Evolutionary conservation across 352 stramenopile species (phyloP).

Genomic region (Pythium monospermum): DNA sequence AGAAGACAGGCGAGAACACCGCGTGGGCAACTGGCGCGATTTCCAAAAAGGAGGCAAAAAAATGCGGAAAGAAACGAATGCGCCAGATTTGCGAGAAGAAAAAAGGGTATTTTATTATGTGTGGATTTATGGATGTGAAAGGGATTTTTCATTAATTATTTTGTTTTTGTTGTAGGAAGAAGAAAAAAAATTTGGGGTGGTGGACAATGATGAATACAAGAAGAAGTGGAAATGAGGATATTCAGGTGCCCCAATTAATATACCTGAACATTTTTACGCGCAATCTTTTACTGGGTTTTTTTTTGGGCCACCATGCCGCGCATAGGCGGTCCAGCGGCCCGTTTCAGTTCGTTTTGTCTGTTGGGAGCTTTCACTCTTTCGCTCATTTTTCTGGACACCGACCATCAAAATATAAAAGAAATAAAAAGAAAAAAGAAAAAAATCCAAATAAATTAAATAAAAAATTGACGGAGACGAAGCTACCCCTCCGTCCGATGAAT

Average conservation of each 20-base stretch:
- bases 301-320: neutral
- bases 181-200: slow-evolving; percentile 56
- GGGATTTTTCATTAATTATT: slow-evolving; percentile 3
- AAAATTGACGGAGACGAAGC: too few relatives aligned
- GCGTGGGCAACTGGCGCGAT: slow-evolving; percentile 72
- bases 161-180: slow-evolving; percentile 25
- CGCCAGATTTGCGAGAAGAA: slow-evolving; percentile 65
- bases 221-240: slow-evolving; percentile 69
- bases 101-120: slow-evolving; percentile 39
- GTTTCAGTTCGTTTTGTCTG: too few relatives aligned
- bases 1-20: slow-evolving; percentile 66
- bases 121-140: neutral
- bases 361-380: too few relatives aligned
- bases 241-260: neutral
- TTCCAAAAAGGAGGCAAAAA: slow-evolving; percentile 77
- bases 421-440: too few relatives aligned
- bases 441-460: too few relatives aligned
- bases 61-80: slow-evolving; percentile 54
- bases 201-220: slow-evolving; percentile 76
- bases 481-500: too few relatives aligned
- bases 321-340: too few relatives aligned
- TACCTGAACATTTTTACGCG: slow-evolving; percentile 20
- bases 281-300: neutral
- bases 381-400: too few relatives aligned
- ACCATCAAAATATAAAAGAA: too few relatives aligned